These are phyloP conservation scores for Lachancea mirantina DNA, from an alignment of 805 yeast species.

Conservation along the genomic window DNA sequence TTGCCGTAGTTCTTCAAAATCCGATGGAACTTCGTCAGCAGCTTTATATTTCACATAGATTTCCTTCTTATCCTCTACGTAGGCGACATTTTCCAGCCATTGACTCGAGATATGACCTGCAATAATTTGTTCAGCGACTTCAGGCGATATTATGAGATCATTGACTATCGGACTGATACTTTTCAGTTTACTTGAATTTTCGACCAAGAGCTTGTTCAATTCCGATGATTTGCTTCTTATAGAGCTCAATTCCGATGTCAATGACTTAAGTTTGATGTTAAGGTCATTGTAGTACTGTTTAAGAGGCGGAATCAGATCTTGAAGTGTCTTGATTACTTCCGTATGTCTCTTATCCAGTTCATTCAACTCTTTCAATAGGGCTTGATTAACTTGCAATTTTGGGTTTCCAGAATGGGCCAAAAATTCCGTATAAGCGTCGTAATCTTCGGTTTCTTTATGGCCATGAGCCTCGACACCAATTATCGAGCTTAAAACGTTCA, in stretches of 20 bases:
- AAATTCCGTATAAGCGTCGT: slow-evolving; percentile 3
- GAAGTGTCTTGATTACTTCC: slow-evolving; percentile 18
- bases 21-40: slow-evolving; percentile 19
- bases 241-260: slow-evolving; percentile 55
- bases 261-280: slow-evolving; percentile 46
- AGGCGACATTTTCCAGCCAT: slow-evolving; percentile 63
- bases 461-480: slow-evolving; percentile 7
- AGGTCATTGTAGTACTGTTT: slow-evolving; percentile 48
- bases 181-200: slow-evolving; percentile 42
- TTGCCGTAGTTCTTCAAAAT: slow-evolving; percentile 19
- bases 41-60: slow-evolving; percentile 40
- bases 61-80: slow-evolving; percentile 50
- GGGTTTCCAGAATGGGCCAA: slow-evolving; percentile 6
- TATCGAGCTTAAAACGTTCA: slow-evolving; percentile 14
- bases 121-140: slow-evolving; percentile 49
- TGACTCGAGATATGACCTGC: slow-evolving; percentile 47
- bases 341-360: slow-evolving; percentile 15
- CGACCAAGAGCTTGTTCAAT: slow-evolving; percentile 40
- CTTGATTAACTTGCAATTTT: slow-evolving; percentile 6
- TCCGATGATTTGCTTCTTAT: slow-evolving; percentile 48
- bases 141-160: slow-evolving; percentile 71
- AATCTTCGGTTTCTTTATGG: background rate
- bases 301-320: slow-evolving; percentile 38
- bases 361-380: slow-evolving; percentile 15
- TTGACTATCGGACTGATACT: slow-evolving; percentile 68